Conservation (phyloP, 208 protist genomes). For the Tritrichomonas foetus region DNA sequence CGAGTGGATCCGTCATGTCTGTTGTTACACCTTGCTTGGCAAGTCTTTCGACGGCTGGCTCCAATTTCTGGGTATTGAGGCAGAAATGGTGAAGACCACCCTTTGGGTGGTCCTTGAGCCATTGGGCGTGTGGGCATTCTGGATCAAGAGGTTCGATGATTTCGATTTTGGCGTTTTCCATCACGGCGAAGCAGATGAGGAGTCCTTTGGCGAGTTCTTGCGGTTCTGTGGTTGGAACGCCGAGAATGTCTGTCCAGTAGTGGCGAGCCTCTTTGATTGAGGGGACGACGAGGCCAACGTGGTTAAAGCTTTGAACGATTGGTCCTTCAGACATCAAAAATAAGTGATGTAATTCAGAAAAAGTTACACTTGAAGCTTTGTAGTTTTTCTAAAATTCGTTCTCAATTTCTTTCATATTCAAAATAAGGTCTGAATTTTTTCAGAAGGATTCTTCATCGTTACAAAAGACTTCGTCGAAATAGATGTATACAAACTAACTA, state of each 20-base stretch:
- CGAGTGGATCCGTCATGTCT: not conserved
- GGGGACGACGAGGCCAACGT: not conserved
- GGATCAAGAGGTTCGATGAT: not conserved
- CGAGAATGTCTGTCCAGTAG: not conserved
- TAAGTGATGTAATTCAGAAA: no score
- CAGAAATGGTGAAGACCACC: constrained; percentile 20
- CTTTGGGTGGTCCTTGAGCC: constrained; percentile 14
- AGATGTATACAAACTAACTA: no score
- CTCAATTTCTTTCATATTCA: no score
- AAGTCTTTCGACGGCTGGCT: not conserved
- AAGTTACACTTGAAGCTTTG: no score
- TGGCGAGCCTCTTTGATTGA: not conserved
- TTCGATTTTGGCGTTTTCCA: not conserved
- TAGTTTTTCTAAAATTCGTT: no score
- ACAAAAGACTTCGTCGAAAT: no score
- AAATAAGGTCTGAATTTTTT: no score
- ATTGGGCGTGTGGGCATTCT: not conserved
- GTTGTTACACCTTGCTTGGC: not conserved
- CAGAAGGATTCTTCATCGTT: no score
- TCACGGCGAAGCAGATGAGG: not conserved
- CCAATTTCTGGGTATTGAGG: not conserved
- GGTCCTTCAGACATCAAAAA: not conserved
- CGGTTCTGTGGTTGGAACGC: not conserved
- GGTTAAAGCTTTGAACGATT: not conserved
- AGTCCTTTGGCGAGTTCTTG: not conserved